A percentile compares a stretch with the other conserved stretches of the same genome.
Conservation (phyloP, 495 filamentous ascomycete species). For the Trichoderma virens region DNA sequence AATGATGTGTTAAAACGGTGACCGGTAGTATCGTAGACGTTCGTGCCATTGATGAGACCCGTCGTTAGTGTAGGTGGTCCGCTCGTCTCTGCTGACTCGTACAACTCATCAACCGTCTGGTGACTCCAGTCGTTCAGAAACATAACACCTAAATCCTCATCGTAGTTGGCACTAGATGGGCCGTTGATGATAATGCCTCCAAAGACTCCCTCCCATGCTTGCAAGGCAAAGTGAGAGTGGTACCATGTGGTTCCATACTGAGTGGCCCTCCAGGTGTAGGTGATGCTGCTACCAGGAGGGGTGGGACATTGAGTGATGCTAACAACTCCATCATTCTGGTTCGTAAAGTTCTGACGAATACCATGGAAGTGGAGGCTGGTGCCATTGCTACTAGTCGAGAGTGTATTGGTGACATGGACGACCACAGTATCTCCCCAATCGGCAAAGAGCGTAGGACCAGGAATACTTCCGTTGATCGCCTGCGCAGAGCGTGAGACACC, state of each 20-base stretch:
- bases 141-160: constrained; percentile 36
- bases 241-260: constrained; percentile 54
- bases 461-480: constrained; percentile 37
- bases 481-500: constrained; percentile 34
- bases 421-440: constrained; percentile 41
- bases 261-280: constrained; percentile 41
- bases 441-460: constrained; percentile 34
- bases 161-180: constrained; percentile 33
- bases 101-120: constrained; percentile 30
- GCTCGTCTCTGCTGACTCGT: constrained; percentile 23
- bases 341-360: constrained; percentile 22
- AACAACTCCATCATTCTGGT: constrained; percentile 24
- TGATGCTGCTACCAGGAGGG: constrained; percentile 29
- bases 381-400: constrained; percentile 26
- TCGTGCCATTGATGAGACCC: constrained; percentile 46
- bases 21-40: constrained; percentile 31
- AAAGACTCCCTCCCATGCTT: constrained; percentile 37
- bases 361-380: constrained; percentile 46
- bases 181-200: constrained; percentile 38
- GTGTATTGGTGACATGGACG: constrained; percentile 17
- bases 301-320: constrained; percentile 31
- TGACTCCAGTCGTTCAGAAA: constrained; percentile 42
- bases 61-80: constrained; percentile 37
- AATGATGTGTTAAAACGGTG: constrained; percentile 34
- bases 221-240: constrained; percentile 47